Conservation (phyloP, 83 land plant genomes). For the Diphasiastrum complanatum region DNA sequence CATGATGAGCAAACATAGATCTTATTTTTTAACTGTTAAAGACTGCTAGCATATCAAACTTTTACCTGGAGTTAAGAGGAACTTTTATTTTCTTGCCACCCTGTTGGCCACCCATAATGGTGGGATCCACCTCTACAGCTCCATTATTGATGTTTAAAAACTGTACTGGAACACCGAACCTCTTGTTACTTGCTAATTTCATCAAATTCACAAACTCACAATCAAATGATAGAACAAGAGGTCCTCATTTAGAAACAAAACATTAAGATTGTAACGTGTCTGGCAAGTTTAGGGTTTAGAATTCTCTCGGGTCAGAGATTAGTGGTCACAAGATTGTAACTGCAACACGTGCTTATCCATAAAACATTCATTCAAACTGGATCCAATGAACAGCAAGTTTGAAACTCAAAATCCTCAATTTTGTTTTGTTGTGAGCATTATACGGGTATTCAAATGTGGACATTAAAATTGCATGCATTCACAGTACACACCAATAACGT, state of each 20-base stretch:
- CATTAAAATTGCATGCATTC: no score
- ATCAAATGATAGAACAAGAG: conserved; percentile 2
- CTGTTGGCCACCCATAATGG: conserved; percentile 65
- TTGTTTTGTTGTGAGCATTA: no score
- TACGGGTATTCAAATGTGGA: no score
- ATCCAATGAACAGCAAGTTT: no score
- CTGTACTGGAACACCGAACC: conserved; percentile 36
- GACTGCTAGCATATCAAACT: neutral
- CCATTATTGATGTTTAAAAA: conserved; percentile 84
- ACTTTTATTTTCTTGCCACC: conserved; percentile 77
- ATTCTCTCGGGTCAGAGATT: neutral
- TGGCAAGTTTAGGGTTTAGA: neutral
- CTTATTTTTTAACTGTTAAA: no score
- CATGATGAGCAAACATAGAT: neutral
- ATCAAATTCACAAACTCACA: neutral
- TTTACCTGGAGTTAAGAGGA: conserved; percentile 89
- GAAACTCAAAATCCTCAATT: no score
- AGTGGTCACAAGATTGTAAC: no score
- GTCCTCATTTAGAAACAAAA: neutral
- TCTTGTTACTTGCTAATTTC: neutral
- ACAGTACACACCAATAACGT: no score
- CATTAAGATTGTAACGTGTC: neutral
- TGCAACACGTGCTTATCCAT: no score
- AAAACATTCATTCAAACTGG: no score
- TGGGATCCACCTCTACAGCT: conserved; percentile 77